These are phyloP conservation scores for Tetrahymena borealis DNA, from an alignment of 73 alveolate species.

Conservation along the genomic window DNA sequence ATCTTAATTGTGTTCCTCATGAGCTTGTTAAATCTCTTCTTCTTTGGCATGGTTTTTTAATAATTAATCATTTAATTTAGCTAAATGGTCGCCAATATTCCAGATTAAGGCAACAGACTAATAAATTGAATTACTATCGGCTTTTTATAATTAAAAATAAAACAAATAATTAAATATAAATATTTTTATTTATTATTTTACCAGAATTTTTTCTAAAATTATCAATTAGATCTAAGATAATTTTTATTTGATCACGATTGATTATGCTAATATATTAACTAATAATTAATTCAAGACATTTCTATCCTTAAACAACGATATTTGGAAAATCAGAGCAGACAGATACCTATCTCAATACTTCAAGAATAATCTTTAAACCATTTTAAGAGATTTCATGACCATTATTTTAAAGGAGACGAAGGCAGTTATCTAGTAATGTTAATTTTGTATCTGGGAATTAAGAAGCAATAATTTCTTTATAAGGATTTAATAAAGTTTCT, in stretches of 20 bases:
- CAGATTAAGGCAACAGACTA: neutral
- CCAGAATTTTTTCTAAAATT: neutral
- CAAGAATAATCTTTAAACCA: neutral
- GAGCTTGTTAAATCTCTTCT: neutral
- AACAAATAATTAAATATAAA: neutral
- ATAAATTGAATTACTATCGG: neutral
- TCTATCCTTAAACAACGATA: neutral
- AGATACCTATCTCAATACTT: neutral
- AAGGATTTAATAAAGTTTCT: neutral
- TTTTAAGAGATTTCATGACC: neutral
- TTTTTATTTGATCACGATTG: neutral
- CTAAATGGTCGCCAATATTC: neutral
- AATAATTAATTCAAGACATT: neutral
- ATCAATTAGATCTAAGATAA: neutral
- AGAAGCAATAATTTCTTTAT: neutral
- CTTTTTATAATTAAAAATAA: neutral
- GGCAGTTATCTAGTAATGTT: neutral
- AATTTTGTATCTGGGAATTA: neutral
- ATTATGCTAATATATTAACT: neutral
- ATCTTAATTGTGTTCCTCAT: neutral
- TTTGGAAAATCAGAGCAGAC: neutral
- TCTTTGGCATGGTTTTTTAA: neutral
- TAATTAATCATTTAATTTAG: neutral
- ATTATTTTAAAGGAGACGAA: neutral
- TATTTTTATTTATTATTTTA: neutral